Percentiles rank a stretch among this genome's conserved stretches.
phyloP scores from a whole-genome alignment of 148 eudicot genomes.

The Dianthus caryophyllus region DNA sequence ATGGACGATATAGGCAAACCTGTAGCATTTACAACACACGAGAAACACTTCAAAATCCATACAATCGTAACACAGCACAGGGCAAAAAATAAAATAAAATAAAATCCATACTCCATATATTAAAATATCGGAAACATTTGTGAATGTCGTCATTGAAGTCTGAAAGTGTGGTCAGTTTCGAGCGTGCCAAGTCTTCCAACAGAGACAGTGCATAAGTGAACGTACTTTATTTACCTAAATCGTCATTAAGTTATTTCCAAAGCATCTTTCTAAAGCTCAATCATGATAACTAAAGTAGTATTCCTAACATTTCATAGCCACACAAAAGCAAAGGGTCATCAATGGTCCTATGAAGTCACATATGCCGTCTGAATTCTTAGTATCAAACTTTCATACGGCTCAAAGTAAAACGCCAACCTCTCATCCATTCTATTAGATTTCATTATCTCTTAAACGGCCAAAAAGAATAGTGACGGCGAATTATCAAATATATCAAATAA shows the following conservation, averaged over 20 bases:
- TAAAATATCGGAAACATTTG: background rate
- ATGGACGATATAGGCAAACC: slow-evolving; percentile 75
- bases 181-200: background rate
- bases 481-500: no score
- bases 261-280: slow-evolving; percentile 4
- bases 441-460: no score
- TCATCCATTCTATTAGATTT: no score
- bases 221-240: background rate
- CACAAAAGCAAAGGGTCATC: background rate
- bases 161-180: background rate
- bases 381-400: no score
- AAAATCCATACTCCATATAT: background rate
- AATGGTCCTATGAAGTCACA: background rate
- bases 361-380: background rate
- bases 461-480: no score
- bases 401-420: no score
- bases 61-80: background rate
- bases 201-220: background rate
- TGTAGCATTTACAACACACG: slow-evolving; percentile 29
- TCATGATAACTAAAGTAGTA: background rate
- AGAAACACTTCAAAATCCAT: slow-evolving; percentile 14
- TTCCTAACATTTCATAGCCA: background rate
- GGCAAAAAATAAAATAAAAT: background rate
- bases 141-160: background rate
- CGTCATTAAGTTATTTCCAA: background rate